A percentile compares a stretch with the other conserved stretches of the same genome.
phyloP scores from a whole-genome alignment of 2,329 filamentous ascomycete species.

The Blumeria hordei region DNA sequence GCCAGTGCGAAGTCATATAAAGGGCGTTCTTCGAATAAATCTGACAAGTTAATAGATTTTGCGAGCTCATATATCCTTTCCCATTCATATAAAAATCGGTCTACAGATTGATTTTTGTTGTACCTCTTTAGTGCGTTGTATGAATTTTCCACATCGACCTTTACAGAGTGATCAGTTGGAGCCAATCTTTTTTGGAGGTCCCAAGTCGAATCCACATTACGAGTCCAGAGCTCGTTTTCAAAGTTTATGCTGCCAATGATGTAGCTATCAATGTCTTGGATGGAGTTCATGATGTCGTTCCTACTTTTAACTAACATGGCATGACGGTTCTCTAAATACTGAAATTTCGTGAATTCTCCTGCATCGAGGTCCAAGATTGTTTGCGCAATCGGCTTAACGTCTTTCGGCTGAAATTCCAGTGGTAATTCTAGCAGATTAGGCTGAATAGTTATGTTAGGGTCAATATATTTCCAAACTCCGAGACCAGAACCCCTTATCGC shows the following conservation, averaged over 20 bases:
- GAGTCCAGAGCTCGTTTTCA: not conserved
- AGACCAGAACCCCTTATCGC: not conserved
- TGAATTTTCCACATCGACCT: not conserved
- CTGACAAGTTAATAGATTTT: not conserved
- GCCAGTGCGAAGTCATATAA: not conserved
- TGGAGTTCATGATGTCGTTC: not conserved
- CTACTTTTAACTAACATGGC: not conserved
- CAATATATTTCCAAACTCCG: constrained; percentile 1
- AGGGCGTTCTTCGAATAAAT: not conserved
- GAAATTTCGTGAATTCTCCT: too few relatives aligned
- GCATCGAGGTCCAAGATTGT: too few relatives aligned
- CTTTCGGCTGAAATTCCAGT: too few relatives aligned
- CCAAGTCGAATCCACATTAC: not conserved
- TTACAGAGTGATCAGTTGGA: not conserved
- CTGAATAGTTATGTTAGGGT: not conserved
- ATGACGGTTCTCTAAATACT: not conserved
- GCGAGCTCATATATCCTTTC: not conserved
- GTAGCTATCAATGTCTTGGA: not conserved
- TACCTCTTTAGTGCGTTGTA: not conserved
- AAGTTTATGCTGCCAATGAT: not conserved
- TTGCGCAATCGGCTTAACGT: too few relatives aligned
- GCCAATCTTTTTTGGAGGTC: not conserved
- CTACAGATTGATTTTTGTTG: not conserved
- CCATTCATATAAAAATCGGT: not conserved
- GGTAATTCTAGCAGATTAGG: too few relatives aligned